Conservation (phyloP, 768 basidiomycete species). For the Trametes punicea region DNA sequence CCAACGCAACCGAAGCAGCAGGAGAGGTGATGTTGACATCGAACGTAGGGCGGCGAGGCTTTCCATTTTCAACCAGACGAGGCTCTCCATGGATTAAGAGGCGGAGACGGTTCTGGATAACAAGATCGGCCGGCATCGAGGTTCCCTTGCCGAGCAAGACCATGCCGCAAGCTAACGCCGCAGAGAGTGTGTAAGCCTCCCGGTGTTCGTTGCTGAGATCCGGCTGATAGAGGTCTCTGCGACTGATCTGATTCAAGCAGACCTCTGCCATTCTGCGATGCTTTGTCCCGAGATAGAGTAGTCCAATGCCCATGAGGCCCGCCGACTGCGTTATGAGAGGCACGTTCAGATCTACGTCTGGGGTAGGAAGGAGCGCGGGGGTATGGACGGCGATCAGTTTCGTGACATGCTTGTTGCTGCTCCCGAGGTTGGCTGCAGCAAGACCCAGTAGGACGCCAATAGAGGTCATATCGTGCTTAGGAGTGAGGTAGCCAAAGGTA, state of each 20-base stretch:
- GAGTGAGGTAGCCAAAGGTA: constrained; percentile 91
- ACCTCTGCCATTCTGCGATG: constrained; percentile 92
- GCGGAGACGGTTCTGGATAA: constrained; percentile 63
- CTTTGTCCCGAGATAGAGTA: constrained; percentile 85
- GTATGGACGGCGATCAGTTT: constrained; percentile 91
- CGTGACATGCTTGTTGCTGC: constrained; percentile 81
- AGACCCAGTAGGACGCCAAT: constrained; percentile 93
- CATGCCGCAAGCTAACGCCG: constrained; percentile 91
- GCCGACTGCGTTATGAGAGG: constrained; percentile 88
- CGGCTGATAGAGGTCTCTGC: constrained; percentile 71
- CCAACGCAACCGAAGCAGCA: constrained; percentile 85
- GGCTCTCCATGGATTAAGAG: constrained; percentile 76
- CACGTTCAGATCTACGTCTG: constrained; percentile 85
- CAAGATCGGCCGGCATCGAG: constrained; percentile 71
- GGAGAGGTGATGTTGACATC: constrained; percentile 91
- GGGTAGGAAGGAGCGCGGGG: constrained; percentile 85
- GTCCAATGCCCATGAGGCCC: constrained; percentile 81
- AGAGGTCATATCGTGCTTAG: constrained; percentile 93
- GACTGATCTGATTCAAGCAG: constrained; percentile 78
- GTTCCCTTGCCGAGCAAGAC: constrained; percentile 91
- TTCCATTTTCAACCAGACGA: constrained; percentile 36
- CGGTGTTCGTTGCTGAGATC: constrained; percentile 86
- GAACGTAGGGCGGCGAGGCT: constrained; percentile 47
- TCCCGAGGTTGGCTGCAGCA: constrained; percentile 86
- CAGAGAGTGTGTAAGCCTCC: constrained; percentile 87